These are phyloP conservation scores for Neonectria sp. DNA, from an alignment of 2,329 filamentous ascomycete genomes.

Conservation along the genomic window DNA sequence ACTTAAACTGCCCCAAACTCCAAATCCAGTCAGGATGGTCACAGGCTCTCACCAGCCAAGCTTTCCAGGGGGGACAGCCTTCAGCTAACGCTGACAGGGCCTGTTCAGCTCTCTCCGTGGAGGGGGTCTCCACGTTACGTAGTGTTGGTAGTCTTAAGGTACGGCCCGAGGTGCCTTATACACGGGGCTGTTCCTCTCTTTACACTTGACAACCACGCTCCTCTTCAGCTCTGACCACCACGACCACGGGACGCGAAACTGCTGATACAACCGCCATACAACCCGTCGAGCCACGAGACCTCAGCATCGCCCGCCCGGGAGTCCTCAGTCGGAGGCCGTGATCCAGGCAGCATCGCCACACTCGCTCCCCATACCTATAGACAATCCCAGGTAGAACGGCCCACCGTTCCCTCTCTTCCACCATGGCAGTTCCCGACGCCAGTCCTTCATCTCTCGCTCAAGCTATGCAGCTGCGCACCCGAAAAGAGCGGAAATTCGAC, in stretches of 20 bases:
- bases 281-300: slow-evolving; percentile 25
- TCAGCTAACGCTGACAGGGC: slow-evolving; percentile 5
- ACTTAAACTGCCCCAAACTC: neutral
- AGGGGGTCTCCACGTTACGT: neutral
- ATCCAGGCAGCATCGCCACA: slow-evolving; percentile 5
- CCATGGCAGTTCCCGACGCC: slow-evolving; percentile 45
- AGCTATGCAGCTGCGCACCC: slow-evolving; percentile 67
- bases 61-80: neutral
- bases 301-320: slow-evolving; percentile 4
- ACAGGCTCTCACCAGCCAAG: slow-evolving; percentile 7
- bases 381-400: slow-evolving; percentile 15
- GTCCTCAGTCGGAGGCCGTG: slow-evolving; percentile 6
- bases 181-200: slow-evolving; percentile 1
- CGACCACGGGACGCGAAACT: slow-evolving; percentile 19
- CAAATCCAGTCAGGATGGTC: neutral
- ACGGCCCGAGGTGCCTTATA: neutral
- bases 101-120: neutral
- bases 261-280: slow-evolving; percentile 17
- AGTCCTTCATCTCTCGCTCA: slow-evolving; percentile 49
- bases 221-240: slow-evolving; percentile 5
- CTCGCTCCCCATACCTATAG: slow-evolving; percentile 11
- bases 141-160: neutral
- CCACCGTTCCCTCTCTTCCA: slow-evolving; percentile 24
- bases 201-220: neutral
- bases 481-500: slow-evolving; percentile 64